Base-by-base conservation (phyloP, 495 filamentous ascomycete genomes). In the Aspergillus hancockii region DNA sequence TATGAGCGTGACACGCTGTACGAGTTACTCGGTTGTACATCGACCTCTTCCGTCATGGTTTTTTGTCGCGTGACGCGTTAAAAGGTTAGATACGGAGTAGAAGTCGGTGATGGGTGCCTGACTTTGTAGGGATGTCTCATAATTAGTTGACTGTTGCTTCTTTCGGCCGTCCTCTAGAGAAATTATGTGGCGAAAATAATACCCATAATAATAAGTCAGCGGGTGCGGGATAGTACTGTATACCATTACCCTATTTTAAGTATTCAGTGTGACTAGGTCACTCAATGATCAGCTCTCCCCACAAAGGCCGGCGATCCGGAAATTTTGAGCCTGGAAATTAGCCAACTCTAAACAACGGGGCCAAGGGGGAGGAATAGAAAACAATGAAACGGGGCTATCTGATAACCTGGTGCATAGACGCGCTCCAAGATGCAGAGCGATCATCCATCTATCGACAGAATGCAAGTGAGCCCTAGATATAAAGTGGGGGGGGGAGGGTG, bases 1-100 rank as follows among this genome's bases (percentile, higher is more conserved):
- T 57, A 40, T 22, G 49, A 41, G 34, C 40, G 59, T 57, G 59
- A 61, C 59, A 57, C 54, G 59, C 51, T 61, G 54, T 61, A 61
- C 59, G 58, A 60, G 58, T 31, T 28, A 28, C 22, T 31, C 34
- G 43, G 58, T 60, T 55, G 58, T 60, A 55, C 58, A 58, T 28
- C 31, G 41, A 40, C 49, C 31, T 55, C 52, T 51, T 14, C 22
- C 32, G 54, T 61, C 62, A 60, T 47, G 49, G 32, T 52, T 36
- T 52, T 49, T 32, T 40, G 57, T 53, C 57, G 57, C 57, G 57
- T 59, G 57, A 59, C 50, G 50, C 32, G 52, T 8, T 19, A 23
- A 59, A 10, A 41, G 58, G 53, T 60, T 60, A 51, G 60, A 32
- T 43, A 55, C 31, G 45, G 53, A 31, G 6, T 19, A 9, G 36